phyloP scores from a whole-genome alignment of 495 filamentous ascomycete species.

The Aspergillus kassunensis region DNA sequence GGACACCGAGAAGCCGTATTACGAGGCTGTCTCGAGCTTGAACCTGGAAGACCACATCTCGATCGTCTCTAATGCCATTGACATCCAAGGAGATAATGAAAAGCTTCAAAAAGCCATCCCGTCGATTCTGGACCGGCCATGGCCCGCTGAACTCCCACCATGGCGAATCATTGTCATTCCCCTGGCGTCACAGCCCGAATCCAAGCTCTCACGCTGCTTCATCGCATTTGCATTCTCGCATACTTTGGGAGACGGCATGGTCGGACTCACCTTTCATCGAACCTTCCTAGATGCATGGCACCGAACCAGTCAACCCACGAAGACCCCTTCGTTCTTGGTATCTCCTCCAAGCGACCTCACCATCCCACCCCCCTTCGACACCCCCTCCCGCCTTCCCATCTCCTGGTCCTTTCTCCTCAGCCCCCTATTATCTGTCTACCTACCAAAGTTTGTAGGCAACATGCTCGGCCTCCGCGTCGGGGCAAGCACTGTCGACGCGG shows the following conservation, averaged over 20 bases:
- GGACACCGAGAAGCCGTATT: constrained; percentile 21
- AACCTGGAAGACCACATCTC: constrained; percentile 22
- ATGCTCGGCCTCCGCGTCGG: constrained; percentile 19
- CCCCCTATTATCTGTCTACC: constrained; percentile 15
- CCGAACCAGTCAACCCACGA: background rate
- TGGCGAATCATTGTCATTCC: constrained; percentile 26
- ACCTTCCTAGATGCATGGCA: constrained; percentile 18
- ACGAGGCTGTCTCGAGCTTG: constrained; percentile 12
- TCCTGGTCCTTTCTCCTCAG: constrained; percentile 22
- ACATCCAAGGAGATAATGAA: constrained; percentile 3
- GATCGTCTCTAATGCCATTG: constrained; percentile 7
- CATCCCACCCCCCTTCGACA: constrained; percentile 21
- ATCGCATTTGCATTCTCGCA: constrained; percentile 24
- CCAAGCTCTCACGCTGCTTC: constrained; percentile 13
- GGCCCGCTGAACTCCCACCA: constrained; percentile 20
- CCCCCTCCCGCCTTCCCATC: constrained; percentile 21
- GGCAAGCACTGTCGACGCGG: constrained; percentile 18
- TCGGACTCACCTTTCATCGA: constrained; percentile 20
- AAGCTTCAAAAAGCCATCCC: constrained; percentile 12
- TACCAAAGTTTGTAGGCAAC: constrained; percentile 13
- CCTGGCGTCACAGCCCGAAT: background rate
- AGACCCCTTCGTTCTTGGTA: constrained; percentile 7
- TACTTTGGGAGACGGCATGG: constrained; percentile 22
- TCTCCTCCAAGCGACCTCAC: background rate
- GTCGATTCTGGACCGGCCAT: constrained; percentile 21